Base-by-base conservation (phyloP, 768 basidiomycete genomes). In the Candolleomyces efflorescens region DNA sequence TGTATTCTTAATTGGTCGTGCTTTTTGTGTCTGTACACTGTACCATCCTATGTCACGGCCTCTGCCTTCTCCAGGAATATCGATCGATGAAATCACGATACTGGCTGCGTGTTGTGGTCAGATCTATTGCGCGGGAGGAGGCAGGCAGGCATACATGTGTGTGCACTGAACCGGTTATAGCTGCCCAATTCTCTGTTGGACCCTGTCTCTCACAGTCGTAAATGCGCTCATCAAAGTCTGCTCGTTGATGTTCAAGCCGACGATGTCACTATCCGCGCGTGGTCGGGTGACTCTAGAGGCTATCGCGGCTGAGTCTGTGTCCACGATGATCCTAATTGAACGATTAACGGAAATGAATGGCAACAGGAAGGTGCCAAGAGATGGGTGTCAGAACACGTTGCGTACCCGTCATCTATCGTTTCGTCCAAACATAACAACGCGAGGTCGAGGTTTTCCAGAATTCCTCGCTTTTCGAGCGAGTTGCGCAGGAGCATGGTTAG, bases 371-470 rank as follows among this genome's bases (percentile, higher is more conserved):
- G 32, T 32, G 6, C 32, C 41, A 43, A 20, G 38, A 9, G 41
- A 43, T 20, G 39, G 26, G 15, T 50, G 9, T 11, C 36, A 47
- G 53, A 45, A 39, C 26, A 51, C 27, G 46, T 36, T 43, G 27
- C 79, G 64, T 71, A 98, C 96, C 97, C 97, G 68, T 99, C 94
- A 71, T 99, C 97, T 58, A 98, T 86, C 2, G 94, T 96, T 77
- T 99, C 97, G 72, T 98, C 97, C 52, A 98, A 75, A 65, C 94
- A 95, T 22, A 99, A 75, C 53, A 98, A 71, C 10, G 97, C 92
- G 55, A 98, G 67, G 73, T 98, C 97, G 49, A 98, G 74, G 72
- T 94, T 98, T 76, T 98, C 97, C 53, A 98, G 75, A 44, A 98
- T 88, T 10, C 87, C 90, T 13, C 96, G 81, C 75, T 98, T 98